A percentile compares a stretch with the other conserved stretches of the same genome.
Evolutionary conservation across 345 rosid species (phyloP).

Genomic region (Conringia planisiliqua): DNA sequence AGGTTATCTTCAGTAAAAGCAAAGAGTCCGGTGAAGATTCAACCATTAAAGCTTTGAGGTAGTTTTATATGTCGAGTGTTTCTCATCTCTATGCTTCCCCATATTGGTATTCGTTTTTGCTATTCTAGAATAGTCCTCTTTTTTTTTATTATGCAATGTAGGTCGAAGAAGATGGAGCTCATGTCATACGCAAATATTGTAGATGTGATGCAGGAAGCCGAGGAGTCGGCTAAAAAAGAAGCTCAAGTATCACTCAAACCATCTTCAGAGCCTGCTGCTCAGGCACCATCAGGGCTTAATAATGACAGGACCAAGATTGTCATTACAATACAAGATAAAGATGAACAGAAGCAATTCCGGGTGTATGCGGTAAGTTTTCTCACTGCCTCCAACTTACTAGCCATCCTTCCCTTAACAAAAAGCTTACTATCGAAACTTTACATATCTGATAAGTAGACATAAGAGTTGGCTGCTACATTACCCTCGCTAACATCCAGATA

Average conservation of each 20-base stretch:
- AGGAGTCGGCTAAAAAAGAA: constrained; percentile 43
- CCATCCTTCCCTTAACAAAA: background rate
- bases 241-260: constrained; percentile 28
- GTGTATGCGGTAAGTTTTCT: constrained; percentile 51
- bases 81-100: background rate
- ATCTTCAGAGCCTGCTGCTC: constrained; percentile 35
- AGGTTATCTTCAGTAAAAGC: constrained; percentile 25
- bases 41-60: constrained; percentile 67
- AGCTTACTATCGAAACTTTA: background rate
- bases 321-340: constrained; percentile 67
- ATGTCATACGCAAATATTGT: constrained; percentile 53
- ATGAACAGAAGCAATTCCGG: constrained; percentile 57
- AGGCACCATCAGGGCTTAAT: constrained; percentile 32
- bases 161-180: constrained; percentile 75
- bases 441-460: background rate
- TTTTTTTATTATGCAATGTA: constrained; percentile 19
- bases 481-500: background rate
- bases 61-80: constrained; percentile 4
- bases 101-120: background rate
- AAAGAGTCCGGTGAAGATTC: constrained; percentile 49
- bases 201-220: constrained; percentile 43
- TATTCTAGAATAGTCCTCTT: background rate
- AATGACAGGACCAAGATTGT: constrained; percentile 66
- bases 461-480: background rate
- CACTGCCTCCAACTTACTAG: background rate